Evolutionary conservation across 192 early-diverging fungal genomes (phyloP), one percentile per base, ranked within the genome.

Genomic region (Coemansia sp.): DNA sequence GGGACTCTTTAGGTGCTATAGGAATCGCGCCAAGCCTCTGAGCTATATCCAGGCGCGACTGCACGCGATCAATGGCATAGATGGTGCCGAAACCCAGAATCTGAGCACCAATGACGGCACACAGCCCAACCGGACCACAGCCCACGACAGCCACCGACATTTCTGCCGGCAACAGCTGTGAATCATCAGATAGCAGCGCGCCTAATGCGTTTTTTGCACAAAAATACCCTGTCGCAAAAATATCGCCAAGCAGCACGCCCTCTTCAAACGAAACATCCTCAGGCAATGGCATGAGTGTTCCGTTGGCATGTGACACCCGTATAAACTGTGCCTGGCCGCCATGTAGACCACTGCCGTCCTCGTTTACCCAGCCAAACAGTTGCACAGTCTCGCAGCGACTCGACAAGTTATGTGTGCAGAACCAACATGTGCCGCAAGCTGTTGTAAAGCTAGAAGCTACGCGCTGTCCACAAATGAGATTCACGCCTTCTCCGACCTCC

Each of bases 281-380:
- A 3, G 69, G 65, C 23, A 72, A 24, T 8, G 42, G 53, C 42
- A 83, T 50, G 19, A 83, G 52, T 19, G 81, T 65, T 9, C 68
- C 53, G 35, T 67, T 42, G 9, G 81, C 81, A 37, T 75, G 36
- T 10, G 81, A 78, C 27, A 83, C 78, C 0, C 67, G 64, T 28
- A 80, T 72, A 35, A 77, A 83, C 60, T 83, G 75, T 5, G 78
- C 72, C 40, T 83, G 81, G 6, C 60, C 77, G 17, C 81, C 81
- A 17, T 76, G 68, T 35, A 83, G 32, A 9, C 79, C 79, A 15
- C 51, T 33, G 9, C 62, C 59, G 8, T 56, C 27, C 19, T 55
- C 39, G 28, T 47, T 42, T 25, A 67, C 39, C 75, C 71, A 80
- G 1, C 79, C 79, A 54, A 56, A 78, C 9, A 78, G 66, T 49